These are phyloP conservation scores for Oidium heveae DNA, from an alignment of 2,329 filamentous ascomycete genomes.

Conservation along the genomic window DNA sequence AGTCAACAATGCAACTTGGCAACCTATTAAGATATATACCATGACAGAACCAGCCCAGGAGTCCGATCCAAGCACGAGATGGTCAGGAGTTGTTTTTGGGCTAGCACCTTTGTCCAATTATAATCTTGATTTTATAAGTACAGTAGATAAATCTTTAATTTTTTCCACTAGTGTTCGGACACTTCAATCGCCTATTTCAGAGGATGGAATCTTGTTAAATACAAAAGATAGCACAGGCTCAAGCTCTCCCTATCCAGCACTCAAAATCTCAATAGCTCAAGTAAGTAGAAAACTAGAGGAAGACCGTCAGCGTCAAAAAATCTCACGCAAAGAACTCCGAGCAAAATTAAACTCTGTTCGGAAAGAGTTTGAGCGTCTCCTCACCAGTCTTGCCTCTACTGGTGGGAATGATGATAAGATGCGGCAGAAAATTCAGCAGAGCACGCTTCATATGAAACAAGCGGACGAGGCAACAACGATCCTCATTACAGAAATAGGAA, in stretches of 20 bases:
- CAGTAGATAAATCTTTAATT: constrained; percentile 35
- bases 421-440: constrained; percentile 49
- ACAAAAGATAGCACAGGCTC: constrained; percentile 39
- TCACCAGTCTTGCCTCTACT: constrained; percentile 37
- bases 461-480: constrained; percentile 30
- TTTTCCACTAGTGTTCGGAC: constrained; percentile 41
- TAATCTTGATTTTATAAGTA: constrained; percentile 52
- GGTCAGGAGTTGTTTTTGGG: constrained; percentile 47
- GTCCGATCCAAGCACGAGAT: constrained; percentile 25
- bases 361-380: constrained; percentile 49
- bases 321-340: constrained; percentile 50
- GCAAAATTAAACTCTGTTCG: constrained; percentile 37
- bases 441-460: constrained; percentile 46
- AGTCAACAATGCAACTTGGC: constrained; percentile 59
- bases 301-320: constrained; percentile 42
- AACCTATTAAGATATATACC: constrained; percentile 44
- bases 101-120: constrained; percentile 51
- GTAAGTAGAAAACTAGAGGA: constrained; percentile 46
- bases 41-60: constrained; percentile 15
- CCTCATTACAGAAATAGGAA: constrained; percentile 33
- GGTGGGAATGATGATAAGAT: constrained; percentile 55
- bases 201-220: constrained; percentile 14
- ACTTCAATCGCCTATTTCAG: constrained; percentile 8
- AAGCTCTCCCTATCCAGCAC: constrained; percentile 51
- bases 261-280: constrained; percentile 50